A percentile compares a stretch with the other conserved stretches of the same genome.
Evolutionary conservation across 805 yeast species (phyloP).

Genomic region (Monosporozyma solicola): DNA sequence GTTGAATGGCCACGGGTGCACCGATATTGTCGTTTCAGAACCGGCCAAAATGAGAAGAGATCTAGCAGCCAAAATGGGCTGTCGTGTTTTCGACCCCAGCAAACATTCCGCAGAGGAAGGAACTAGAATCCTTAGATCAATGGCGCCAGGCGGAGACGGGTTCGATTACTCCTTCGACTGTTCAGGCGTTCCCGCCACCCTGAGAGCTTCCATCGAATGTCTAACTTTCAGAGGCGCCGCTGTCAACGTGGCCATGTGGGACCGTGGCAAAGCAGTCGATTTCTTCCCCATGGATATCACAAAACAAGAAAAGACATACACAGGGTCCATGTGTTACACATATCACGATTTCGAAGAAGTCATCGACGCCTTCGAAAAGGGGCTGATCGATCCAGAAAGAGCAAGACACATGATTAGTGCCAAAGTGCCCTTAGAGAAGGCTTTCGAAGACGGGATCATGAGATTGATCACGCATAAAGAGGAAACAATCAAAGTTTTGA

Average conservation of each 20-base stretch:
- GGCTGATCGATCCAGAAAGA: constrained; percentile 36
- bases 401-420: constrained; percentile 46
- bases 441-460: constrained; percentile 43
- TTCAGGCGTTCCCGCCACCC: constrained; percentile 43
- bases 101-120: constrained; percentile 31
- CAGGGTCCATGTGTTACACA: constrained; percentile 59
- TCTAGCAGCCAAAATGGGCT: constrained; percentile 42
- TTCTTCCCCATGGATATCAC: constrained; percentile 51
- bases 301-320: constrained; percentile 43
- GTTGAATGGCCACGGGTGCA: constrained; percentile 44
- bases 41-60: constrained; percentile 45
- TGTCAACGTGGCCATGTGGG: constrained; percentile 61
- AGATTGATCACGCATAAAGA: constrained; percentile 45
- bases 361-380: constrained; percentile 40
- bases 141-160: constrained; percentile 37
- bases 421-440: constrained; percentile 40
- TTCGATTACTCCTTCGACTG: constrained; percentile 46
- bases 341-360: constrained; percentile 51
- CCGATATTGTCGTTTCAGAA: constrained; percentile 44
- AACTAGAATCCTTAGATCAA: constrained; percentile 32
- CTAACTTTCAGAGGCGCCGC: constrained; percentile 48
- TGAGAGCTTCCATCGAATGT: constrained; percentile 42
- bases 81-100: constrained; percentile 41
- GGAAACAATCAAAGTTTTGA: constrained; percentile 46
- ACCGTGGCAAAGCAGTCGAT: constrained; percentile 35